These are phyloP conservation scores for Ophiocordyceps sinensis DNA, from an alignment of 2,329 filamentous ascomycete species.

Conservation along the genomic window DNA sequence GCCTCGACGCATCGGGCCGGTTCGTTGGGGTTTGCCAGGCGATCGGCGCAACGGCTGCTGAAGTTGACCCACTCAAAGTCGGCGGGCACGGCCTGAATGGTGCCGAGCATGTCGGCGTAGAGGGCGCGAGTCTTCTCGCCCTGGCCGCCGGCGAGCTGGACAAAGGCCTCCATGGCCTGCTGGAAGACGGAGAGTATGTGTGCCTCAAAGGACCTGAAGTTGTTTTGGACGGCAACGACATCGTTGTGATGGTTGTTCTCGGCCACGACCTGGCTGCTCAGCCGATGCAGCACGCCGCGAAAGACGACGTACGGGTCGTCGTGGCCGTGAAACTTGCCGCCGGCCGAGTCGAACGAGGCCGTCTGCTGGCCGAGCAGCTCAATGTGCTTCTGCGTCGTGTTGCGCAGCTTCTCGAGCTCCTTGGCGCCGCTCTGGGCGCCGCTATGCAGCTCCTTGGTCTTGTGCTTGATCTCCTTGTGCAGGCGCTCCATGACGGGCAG, in stretches of 20 bases:
- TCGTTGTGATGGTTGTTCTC: slow-evolving; percentile 96
- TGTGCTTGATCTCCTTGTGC: slow-evolving; percentile 93
- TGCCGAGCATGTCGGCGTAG: slow-evolving; percentile 70
- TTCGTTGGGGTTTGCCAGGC: slow-evolving; percentile 65
- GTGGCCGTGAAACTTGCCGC: slow-evolving; percentile 52
- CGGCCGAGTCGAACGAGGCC: slow-evolving; percentile 62
- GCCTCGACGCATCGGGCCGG: slow-evolving; percentile 58
- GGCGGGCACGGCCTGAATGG: slow-evolving; percentile 59
- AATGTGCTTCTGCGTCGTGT: slow-evolving; percentile 84
- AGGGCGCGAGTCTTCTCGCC: slow-evolving; percentile 68
- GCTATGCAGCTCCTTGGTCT: slow-evolving; percentile 73
- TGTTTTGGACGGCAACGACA: slow-evolving; percentile 78
- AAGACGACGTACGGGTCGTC: slow-evolving; percentile 84
- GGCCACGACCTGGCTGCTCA: slow-evolving; percentile 82
- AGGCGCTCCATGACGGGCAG: slow-evolving; percentile 80
- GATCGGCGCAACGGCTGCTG: slow-evolving; percentile 50
- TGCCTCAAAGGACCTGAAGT: slow-evolving; percentile 74
- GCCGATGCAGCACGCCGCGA: slow-evolving; percentile 65
- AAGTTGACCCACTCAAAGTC: slow-evolving; percentile 94
- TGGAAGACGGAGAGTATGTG: slow-evolving; percentile 77
- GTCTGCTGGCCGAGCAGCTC: slow-evolving; percentile 82
- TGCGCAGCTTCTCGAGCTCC: slow-evolving; percentile 79
- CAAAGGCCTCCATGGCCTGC: slow-evolving; percentile 68
- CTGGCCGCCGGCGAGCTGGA: slow-evolving; percentile 65
- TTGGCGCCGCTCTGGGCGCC: slow-evolving; percentile 78